Conservation (phyloP, 768 basidiomycete genomes). For the Hypsizygus marmoreus region DNA sequence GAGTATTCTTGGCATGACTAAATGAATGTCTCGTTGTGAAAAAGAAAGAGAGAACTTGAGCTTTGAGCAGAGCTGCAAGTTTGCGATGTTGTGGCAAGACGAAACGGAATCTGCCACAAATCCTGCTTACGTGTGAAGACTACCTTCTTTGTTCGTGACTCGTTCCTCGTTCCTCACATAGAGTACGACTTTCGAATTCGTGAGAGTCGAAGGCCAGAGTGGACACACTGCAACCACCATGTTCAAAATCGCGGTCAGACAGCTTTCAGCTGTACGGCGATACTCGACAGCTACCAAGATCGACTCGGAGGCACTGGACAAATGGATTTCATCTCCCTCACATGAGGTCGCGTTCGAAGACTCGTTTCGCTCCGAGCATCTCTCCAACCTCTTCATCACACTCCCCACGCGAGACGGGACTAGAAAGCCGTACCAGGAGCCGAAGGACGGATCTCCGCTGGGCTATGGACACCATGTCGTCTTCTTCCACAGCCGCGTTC, state of each 20-base stretch:
- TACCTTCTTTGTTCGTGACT: no score
- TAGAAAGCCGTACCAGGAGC: slow-evolving; percentile 41
- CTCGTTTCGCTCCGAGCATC: slow-evolving; percentile 51
- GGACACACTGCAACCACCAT: slow-evolving; percentile 17
- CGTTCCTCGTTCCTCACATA: no score
- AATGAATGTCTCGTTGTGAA: no score
- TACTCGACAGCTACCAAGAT: slow-evolving; percentile 15
- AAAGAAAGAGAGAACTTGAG: no score
- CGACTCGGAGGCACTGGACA: slow-evolving; percentile 37
- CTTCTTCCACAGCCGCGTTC: slow-evolving; percentile 70
- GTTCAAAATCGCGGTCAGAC: slow-evolving; percentile 13
- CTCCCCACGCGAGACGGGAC: slow-evolving; percentile 71
- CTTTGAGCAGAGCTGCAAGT: no score
- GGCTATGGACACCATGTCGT: slow-evolving; percentile 69
- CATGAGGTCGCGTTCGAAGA: slow-evolving; percentile 48
- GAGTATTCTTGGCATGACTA: no score
- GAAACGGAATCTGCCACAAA: no score
- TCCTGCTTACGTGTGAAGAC: no score
- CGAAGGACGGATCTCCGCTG: slow-evolving; percentile 43
- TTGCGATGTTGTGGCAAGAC: no score
- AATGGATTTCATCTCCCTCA: slow-evolving; percentile 55
- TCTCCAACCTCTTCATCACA: slow-evolving; percentile 66
- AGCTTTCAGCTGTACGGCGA: slow-evolving; percentile 8
- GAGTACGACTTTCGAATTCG: no score
- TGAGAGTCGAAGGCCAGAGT: no score